These are phyloP conservation scores for Chlamydomonas sp. DNA, from an alignment of 139 green algal species.

Conservation along the genomic window DNA sequence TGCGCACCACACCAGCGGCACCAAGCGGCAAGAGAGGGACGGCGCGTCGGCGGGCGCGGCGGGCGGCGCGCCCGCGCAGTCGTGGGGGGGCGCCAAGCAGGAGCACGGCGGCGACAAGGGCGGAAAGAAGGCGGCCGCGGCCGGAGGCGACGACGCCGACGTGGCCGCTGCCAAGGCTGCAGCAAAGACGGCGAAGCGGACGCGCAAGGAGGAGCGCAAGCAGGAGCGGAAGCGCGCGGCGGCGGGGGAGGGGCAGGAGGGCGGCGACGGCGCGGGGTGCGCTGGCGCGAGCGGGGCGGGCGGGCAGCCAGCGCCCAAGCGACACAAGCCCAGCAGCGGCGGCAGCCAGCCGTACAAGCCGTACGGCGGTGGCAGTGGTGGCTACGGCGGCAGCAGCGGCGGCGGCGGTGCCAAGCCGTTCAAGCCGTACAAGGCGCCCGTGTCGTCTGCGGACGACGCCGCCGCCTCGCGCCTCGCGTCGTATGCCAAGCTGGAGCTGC, in stretches of 20 bases:
- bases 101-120: not conserved
- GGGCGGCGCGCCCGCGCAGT: not conserved
- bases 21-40: not conserved
- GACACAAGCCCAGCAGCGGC: conserved; percentile 19
- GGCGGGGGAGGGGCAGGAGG: not conserved
- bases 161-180: conserved; percentile 8
- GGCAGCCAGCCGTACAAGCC: conserved; percentile 15
- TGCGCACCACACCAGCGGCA: not conserved
- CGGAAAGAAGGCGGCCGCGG: conserved; percentile 15
- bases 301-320: too few species aligned
- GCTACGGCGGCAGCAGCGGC: not conserved
- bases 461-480: conserved; percentile 39
- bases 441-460: too few species aligned
- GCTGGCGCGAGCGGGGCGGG: too few species aligned
- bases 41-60: too few species aligned
- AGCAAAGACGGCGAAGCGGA: conserved; percentile 1
- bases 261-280: too few species aligned
- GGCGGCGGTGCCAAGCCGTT: too few species aligned
- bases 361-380: not conserved
- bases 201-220: conserved; percentile 19
- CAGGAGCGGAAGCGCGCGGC: not conserved
- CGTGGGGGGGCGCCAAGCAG: not conserved
- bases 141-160: not conserved
- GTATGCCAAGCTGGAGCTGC: conserved; percentile 42
- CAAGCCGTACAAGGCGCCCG: too few species aligned